These are phyloP conservation scores for Rhizomucor miehei DNA, from an alignment of 371 early-diverging fungal genomes.

Conservation along the genomic window DNA sequence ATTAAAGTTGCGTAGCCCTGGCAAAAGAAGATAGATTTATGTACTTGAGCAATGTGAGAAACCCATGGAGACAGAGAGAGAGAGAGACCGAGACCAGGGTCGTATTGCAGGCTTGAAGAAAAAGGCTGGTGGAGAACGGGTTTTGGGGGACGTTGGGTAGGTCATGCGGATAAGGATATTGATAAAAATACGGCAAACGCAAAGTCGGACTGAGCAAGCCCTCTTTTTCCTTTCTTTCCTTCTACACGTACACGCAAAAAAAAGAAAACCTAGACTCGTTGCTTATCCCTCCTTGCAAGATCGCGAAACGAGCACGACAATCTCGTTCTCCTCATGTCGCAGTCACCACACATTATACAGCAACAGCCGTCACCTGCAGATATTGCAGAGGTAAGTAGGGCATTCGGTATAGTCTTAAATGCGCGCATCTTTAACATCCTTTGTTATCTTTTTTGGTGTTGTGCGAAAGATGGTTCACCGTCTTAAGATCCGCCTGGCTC, in stretches of 20 bases:
- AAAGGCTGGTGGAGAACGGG: too few relatives aligned
- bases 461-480: conserved; percentile 24
- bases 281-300: background rate
- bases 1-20: too few relatives aligned
- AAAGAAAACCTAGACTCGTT: background rate
- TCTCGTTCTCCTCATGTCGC: background rate
- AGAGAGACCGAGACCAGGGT: too few relatives aligned
- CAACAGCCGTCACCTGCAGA: conserved; percentile 2
- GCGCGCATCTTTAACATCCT: background rate
- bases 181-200: too few relatives aligned
- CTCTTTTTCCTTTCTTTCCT: background rate
- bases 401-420: too few relatives aligned
- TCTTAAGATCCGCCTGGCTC: conserved; percentile 25
- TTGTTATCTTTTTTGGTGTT: background rate
- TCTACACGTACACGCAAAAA: background rate
- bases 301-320: too few relatives aligned
- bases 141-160: too few relatives aligned
- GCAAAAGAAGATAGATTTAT: too few relatives aligned
- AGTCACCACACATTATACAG: background rate
- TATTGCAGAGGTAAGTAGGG: conserved; percentile 9
- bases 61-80: too few relatives aligned
- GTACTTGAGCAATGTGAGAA: too few relatives aligned
- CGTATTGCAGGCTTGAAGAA: too few relatives aligned
- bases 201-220: too few relatives aligned
- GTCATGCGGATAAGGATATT: background rate